A percentile compares a stretch with the other conserved stretches of the same genome.
These are phyloP conservation scores for Rubroshorea leprosula DNA, from an alignment of 345 rosid genomes.

Conservation along the genomic window DNA sequence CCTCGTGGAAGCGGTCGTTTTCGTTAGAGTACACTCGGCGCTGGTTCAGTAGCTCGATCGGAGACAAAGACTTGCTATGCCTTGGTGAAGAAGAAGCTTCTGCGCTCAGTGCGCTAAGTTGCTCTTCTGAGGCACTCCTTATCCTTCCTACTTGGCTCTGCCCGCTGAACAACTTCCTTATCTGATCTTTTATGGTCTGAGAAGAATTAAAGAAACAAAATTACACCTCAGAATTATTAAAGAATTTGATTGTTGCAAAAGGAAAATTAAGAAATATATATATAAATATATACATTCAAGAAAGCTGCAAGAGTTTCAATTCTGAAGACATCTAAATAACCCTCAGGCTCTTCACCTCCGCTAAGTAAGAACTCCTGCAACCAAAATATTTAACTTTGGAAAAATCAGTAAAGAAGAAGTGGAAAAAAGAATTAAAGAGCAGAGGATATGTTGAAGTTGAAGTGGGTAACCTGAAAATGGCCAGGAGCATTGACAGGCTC, in stretches of 20 bases:
- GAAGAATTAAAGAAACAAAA: background rate
- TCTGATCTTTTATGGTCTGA: background rate
- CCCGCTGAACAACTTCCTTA: background rate
- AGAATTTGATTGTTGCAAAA: too few relatives aligned
- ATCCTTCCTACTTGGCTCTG: background rate
- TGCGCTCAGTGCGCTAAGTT: background rate
- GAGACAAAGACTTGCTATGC: too few relatives aligned
- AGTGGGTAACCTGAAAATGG: background rate
- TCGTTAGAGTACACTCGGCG: too few relatives aligned
- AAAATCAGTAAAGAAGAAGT: background rate
- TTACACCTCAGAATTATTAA: background rate
- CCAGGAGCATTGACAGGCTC: background rate
- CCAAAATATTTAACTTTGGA: background rate
- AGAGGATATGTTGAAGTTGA: background rate
- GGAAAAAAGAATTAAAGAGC: background rate
- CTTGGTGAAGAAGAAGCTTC: background rate
- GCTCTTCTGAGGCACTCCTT: background rate
- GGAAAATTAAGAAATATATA: background rate
- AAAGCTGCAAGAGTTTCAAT: background rate
- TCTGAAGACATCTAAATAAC: background rate
- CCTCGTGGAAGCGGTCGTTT: too few relatives aligned
- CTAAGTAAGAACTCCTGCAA: background rate
- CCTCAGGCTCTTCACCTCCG: background rate
- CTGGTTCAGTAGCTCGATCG: too few relatives aligned
- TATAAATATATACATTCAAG: background rate